A percentile compares a stretch with the other conserved stretches of the same genome.
Conservation (phyloP, 805 yeast species). For the Torulaspora gathmanii region DNA sequence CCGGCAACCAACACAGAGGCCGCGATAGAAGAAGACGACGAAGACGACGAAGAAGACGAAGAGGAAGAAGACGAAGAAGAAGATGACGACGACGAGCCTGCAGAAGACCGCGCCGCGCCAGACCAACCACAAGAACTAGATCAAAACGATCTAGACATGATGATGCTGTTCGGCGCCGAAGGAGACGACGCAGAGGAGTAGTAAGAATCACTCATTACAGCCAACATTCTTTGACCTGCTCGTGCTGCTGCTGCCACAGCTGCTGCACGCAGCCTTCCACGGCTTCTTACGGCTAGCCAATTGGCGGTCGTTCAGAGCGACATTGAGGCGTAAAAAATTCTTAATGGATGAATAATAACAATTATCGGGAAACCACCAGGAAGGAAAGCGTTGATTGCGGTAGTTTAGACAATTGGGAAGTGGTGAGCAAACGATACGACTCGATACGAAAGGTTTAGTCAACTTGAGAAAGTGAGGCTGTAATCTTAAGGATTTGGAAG, state of each 20-base stretch:
- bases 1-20: not conserved
- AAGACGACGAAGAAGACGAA: conserved; percentile 35
- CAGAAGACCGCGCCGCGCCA: conserved; percentile 24
- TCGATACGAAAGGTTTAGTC: not conserved
- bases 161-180: conserved; percentile 38
- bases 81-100: conserved; percentile 30
- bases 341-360: too few relatives aligned
- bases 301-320: too few relatives aligned
- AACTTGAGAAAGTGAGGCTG: not conserved
- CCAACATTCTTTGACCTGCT: not conserved
- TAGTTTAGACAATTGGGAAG: not conserved
- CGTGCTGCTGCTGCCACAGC: too few relatives aligned
- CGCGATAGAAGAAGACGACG: conserved; percentile 25
- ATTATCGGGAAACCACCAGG: not conserved
- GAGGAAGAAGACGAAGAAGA: conserved; percentile 21
- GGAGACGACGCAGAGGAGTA: conserved; percentile 25
- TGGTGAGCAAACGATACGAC: not conserved
- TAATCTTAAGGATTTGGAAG: not conserved
- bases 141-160: conserved; percentile 37
- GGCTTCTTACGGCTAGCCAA: too few relatives aligned
- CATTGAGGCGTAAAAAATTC: too few relatives aligned
- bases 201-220: not conserved
- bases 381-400: not conserved
- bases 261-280: not conserved
- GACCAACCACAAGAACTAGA: conserved; percentile 32